phyloP scores from a whole-genome alignment of 148 eudicot species.

The Spergularia bocconei region DNA sequence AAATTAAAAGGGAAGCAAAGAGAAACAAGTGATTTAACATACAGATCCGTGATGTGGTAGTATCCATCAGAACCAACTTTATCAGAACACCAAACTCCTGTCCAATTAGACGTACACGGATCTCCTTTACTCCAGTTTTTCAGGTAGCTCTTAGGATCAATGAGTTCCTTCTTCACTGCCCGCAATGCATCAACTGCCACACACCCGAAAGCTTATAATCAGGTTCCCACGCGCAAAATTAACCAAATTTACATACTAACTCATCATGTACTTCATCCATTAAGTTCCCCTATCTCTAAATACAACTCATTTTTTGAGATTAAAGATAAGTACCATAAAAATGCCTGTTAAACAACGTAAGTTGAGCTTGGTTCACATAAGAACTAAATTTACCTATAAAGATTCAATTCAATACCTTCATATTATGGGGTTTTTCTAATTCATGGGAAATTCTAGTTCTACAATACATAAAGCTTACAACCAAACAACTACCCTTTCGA shows the following conservation, averaged over 20 bases:
- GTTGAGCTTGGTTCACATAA: no score
- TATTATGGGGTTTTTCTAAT: no score
- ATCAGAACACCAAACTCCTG: slow-evolving; percentile 54
- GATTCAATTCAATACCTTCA: no score
- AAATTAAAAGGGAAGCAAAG: neutral
- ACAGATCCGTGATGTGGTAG: slow-evolving; percentile 62
- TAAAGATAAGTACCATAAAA: no score
- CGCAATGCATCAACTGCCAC: slow-evolving; percentile 57
- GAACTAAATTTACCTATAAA: no score
- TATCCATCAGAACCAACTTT: slow-evolving; percentile 34
- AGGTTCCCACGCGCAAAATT: neutral
- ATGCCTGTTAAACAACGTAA: no score
- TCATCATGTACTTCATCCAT: neutral
- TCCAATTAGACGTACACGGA: slow-evolving; percentile 70
- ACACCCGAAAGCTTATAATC: slow-evolving; percentile 7
- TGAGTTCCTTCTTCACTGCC: slow-evolving; percentile 41
- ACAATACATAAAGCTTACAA: no score
- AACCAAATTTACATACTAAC: neutral
- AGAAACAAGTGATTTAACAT: slow-evolving; percentile 26
- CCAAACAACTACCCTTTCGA: neutral
- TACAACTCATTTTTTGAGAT: no score
- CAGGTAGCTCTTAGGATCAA: slow-evolving; percentile 52
- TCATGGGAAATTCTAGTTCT: no score
- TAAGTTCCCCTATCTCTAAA: no score
- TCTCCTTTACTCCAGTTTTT: slow-evolving; percentile 58